Evolutionary conservation across 2,329 filamentous ascomycete species (phyloP), one percentile per base, ranked within the genome.

Genomic region (Phialophora expanda): DNA sequence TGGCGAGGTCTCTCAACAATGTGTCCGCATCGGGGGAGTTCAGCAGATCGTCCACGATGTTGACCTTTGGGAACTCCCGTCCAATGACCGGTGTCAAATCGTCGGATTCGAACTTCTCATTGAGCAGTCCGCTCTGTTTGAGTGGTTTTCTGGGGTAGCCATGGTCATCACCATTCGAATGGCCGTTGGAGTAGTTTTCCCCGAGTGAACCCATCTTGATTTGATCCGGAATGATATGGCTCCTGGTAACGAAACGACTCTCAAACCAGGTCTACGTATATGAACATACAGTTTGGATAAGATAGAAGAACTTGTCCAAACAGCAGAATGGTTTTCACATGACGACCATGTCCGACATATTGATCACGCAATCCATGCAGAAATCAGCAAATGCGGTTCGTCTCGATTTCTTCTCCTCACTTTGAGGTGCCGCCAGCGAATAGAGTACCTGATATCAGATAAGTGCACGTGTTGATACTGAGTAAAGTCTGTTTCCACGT

Each of bases 1-100:
- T 87, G 32, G 87, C 89, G 0, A 92, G 79, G 71, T 91, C 89
- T 0, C 86, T 83, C 22, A 91, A 74, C n/a, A 90, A 78, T 48
- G 87, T 85, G 64, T 91, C 88, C 0, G 86, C 81, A 73, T 90
- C 87, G 0, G 84, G 79, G 0, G 86, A 84, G 26, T 86, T 79
- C 8, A 91, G 79, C 71, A 84, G 83, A 57, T 67, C 69, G 46
- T 91, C 87, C 26, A 75, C 74, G 41, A 84, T 70, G 53, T 78
- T 80, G 3, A 78, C 76, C 6, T 72, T 73, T 1, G 74, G 74
- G 64, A 79, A 85, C 69, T 85, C 83, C 22, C 77, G 77, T 14
- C 83, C 83, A 67, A 85, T 84, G 20, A 80, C 76, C 7, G 83
- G 82, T 2, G 83, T 86, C 2, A 83, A 75, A 62, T 85, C 83